Evolutionary conservation across 2,329 filamentous ascomycete species (phyloP).

Genomic region (Neonectria coccinea): DNA sequence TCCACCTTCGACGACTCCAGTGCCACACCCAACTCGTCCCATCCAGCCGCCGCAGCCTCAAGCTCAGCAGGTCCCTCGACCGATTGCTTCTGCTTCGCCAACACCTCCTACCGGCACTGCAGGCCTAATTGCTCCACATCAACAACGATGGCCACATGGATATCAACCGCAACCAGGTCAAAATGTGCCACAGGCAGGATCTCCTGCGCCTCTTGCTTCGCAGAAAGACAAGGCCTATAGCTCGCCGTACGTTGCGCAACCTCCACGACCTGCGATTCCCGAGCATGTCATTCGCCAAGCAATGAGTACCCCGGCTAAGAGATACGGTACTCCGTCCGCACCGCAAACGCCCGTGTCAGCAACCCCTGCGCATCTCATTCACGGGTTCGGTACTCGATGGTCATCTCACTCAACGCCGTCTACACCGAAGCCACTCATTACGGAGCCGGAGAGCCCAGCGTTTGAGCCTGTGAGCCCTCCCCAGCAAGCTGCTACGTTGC

Average conservation of each 20-base stretch:
- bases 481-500: conserved; percentile 52
- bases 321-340: conserved; percentile 47
- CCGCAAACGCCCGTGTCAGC: conserved; percentile 53
- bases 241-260: conserved; percentile 49
- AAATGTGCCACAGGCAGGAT: conserved; percentile 40
- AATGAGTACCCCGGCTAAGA: conserved; percentile 50
- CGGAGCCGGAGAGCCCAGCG: conserved; percentile 62
- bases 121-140: conserved; percentile 43
- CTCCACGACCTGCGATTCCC: conserved; percentile 53
- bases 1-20: conserved; percentile 49
- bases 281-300: conserved; percentile 57
- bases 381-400: conserved; percentile 69
- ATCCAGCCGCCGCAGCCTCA: conserved; percentile 48
- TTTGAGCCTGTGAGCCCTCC: conserved; percentile 71
- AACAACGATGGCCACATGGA: conserved; percentile 51
- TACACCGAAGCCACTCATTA: conserved; percentile 60
- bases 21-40: conserved; percentile 51
- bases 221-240: conserved; percentile 46
- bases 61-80: conserved; percentile 43
- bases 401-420: conserved; percentile 67
- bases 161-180: conserved; percentile 43
- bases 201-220: conserved; percentile 41
- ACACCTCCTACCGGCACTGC: conserved; percentile 40
- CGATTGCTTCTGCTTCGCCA: conserved; percentile 50
- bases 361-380: conserved; percentile 46